Conservation (phyloP, 2,329 filamentous ascomycete genomes). For the Diaporthe destruens region DNA sequence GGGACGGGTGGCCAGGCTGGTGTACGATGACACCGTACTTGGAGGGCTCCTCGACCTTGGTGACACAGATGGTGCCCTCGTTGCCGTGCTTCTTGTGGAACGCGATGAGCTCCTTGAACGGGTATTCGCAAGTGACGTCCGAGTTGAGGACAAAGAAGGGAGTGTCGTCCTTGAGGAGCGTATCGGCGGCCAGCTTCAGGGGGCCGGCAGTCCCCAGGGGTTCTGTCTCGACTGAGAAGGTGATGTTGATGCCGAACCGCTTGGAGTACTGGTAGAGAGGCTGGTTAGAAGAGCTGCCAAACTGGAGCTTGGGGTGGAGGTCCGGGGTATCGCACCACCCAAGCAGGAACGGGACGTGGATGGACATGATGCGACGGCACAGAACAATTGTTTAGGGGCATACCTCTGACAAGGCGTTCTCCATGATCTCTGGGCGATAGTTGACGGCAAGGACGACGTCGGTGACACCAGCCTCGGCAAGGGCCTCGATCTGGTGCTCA, state of each 20-base stretch:
- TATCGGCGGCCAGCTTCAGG: conserved; percentile 93
- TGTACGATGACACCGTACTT: conserved; percentile 99
- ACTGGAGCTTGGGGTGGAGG: too few species aligned
- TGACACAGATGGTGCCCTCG: conserved; percentile 97
- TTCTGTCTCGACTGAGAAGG: conserved; percentile 96
- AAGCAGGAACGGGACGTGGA: background rate
- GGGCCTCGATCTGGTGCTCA: conserved; percentile 94
- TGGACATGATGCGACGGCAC: background rate
- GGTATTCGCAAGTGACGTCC: conserved; percentile 98
- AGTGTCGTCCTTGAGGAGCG: conserved; percentile 90
- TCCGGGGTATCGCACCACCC: background rate
- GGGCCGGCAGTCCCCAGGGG: conserved; percentile 95
- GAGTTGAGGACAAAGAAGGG: conserved; percentile 99
- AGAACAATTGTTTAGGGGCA: conserved; percentile 31
- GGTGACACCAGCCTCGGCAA: conserved; percentile 93
- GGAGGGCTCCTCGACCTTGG: conserved; percentile 98
- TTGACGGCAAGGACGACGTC: conserved; percentile 99
- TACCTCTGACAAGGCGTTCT: conserved; percentile 87
- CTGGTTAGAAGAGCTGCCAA: conserved; percentile 5
- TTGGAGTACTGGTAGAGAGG: conserved; percentile 77
- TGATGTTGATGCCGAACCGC: conserved; percentile 93
- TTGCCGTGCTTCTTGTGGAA: conserved; percentile 96
- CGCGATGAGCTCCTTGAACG: conserved; percentile 87
- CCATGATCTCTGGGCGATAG: conserved; percentile 98
- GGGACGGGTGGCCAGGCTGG: conserved; percentile 89